Conservation (phyloP, 2,329 filamentous ascomycete genomes). For the Trichophyton simii region DNA sequence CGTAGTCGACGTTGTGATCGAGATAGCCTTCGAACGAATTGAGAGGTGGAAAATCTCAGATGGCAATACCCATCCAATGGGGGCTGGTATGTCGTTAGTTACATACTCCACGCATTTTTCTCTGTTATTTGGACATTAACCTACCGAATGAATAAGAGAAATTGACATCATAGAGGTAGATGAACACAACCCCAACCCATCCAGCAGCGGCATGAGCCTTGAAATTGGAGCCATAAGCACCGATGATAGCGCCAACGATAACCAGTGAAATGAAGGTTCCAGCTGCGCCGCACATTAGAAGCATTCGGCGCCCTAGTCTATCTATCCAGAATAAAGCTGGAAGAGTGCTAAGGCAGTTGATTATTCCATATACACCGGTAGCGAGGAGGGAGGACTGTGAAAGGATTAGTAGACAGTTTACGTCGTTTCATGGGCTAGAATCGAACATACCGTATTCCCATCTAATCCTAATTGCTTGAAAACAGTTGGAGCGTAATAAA, state of each 20-base stretch:
- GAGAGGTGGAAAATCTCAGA: conserved; percentile 30
- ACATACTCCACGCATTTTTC: neutral
- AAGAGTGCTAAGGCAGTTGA: conserved; percentile 27
- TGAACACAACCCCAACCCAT: conserved; percentile 28
- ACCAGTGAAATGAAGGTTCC: conserved; percentile 27
- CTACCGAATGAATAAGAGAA: conserved; percentile 29
- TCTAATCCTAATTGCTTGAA: conserved; percentile 34
- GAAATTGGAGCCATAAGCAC: conserved; percentile 21
- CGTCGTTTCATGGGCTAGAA: neutral
- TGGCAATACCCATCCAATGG: conserved; percentile 29
- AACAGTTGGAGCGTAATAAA: conserved; percentile 39
- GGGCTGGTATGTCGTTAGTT: conserved; percentile 16
- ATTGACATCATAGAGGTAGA: conserved; percentile 29
- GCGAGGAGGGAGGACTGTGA: conserved; percentile 23
- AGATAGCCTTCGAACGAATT: conserved; percentile 28
- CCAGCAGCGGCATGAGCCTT: conserved; percentile 22
- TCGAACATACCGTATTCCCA: conserved; percentile 20
- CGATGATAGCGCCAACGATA: conserved; percentile 25
- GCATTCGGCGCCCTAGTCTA: conserved; percentile 22
- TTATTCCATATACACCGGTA: conserved; percentile 29
- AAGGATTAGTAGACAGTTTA: neutral
- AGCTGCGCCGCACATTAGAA: conserved; percentile 26
- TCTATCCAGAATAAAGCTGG: conserved; percentile 26
- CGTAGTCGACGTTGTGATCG: conserved; percentile 27
- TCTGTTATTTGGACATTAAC: conserved; percentile 4